Conservation (phyloP, 176 grass and related monocot genomes). For the Secale cereale region DNA sequence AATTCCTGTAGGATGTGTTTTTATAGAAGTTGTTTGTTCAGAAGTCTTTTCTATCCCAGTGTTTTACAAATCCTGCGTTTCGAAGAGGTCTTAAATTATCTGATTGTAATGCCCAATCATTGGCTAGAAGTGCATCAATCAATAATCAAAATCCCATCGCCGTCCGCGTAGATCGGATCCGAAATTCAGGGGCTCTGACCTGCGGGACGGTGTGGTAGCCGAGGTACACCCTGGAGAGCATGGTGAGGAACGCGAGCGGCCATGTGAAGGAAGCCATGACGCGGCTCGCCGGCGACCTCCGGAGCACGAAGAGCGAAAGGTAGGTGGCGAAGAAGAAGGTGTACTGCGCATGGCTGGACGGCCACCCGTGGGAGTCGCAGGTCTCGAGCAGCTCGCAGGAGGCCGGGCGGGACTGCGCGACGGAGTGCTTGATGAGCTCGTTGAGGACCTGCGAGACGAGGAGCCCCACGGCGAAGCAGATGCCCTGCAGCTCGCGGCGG, state of each 20-base stretch:
- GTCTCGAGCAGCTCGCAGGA: constrained; percentile 78
- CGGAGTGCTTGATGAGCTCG: constrained; percentile 83
- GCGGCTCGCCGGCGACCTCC: constrained; percentile 2
- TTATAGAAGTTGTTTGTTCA: too few relatives aligned
- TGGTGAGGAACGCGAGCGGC: constrained; percentile 83
- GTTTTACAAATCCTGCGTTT: neutral
- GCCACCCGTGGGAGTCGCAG: constrained; percentile 94
- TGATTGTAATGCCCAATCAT: neutral
- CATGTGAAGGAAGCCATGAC: constrained; percentile 53
- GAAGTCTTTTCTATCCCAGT: neutral
- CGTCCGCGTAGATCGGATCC: constrained; percentile 34
- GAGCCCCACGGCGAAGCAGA: constrained; percentile 78
- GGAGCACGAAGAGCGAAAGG: constrained; percentile 62
- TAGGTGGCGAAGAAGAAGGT: constrained; percentile 97
- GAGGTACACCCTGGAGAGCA: constrained; percentile 95
- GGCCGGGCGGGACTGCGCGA: constrained; percentile 79
- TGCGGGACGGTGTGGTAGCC: constrained; percentile 89
- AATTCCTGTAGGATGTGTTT: neutral
- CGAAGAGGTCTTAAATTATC: neutral
- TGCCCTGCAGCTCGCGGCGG: constrained; percentile 86
- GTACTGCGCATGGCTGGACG: constrained; percentile 94
- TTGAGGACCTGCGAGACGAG: constrained; percentile 75
- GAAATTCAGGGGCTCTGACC: constrained; percentile 41
- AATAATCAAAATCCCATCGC: neutral
- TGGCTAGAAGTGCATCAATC: neutral